Conservation (phyloP, 306 rosid species). For the Nissolia schottii region DNA sequence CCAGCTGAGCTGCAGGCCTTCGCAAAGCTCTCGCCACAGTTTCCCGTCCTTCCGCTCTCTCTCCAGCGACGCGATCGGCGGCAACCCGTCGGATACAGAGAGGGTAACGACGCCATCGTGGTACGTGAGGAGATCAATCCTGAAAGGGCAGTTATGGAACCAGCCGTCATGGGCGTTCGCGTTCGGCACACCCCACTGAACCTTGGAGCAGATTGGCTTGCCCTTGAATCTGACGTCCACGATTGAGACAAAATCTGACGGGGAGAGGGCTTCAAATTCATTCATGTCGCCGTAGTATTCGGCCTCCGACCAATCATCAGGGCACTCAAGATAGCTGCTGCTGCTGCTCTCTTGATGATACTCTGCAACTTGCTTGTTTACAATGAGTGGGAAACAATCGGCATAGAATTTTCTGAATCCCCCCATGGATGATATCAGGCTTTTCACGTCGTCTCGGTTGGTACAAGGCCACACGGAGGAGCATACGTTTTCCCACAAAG, state of each 20-base stretch:
- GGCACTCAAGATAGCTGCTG: constrained; percentile 50
- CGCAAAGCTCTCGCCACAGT: constrained; percentile 75
- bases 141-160: constrained; percentile 86
- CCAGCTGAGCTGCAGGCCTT: constrained; percentile 85
- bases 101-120: constrained; percentile 57
- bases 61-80: constrained; percentile 64
- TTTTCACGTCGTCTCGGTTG: constrained; percentile 72
- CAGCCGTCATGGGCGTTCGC: constrained; percentile 63
- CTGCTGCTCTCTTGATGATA: constrained; percentile 41
- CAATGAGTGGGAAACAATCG: constrained; percentile 82
- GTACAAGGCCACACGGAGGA: constrained; percentile 92
- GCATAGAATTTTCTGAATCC: constrained; percentile 89
- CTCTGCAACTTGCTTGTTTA: constrained; percentile 67
- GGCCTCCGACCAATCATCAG: constrained; percentile 87
- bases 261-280: constrained; percentile 49
- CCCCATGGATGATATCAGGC: constrained; percentile 60
- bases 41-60: constrained; percentile 82
- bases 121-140: constrained; percentile 69
- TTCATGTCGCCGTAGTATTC: constrained; percentile 71
- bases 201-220: constrained; percentile 74
- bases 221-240: constrained; percentile 74
- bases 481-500: constrained; percentile 83
- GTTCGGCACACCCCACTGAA: constrained; percentile 84
- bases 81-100: constrained; percentile 74
- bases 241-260: constrained; percentile 79